phyloP scores from a whole-genome alignment of 2,329 filamentous ascomycete genomes.

The Hirsutella thompsonii region DNA sequence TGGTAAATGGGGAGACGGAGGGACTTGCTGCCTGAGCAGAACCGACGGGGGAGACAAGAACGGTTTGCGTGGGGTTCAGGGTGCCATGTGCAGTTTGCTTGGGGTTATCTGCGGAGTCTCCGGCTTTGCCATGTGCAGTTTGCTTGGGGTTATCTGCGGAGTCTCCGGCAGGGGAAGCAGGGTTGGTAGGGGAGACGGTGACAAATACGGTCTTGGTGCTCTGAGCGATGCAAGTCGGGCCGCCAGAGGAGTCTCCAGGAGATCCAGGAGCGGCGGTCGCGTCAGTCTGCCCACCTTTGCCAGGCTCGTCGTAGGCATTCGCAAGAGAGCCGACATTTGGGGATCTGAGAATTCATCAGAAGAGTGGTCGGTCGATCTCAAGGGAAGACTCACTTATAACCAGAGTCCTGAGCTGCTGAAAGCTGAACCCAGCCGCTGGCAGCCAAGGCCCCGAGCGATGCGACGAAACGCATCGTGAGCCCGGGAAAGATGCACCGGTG shows the following conservation, averaged over 20 bases:
- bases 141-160: conserved; percentile 7
- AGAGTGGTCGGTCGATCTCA: no score
- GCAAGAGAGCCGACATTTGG: conserved; percentile 5
- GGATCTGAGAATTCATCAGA: conserved; percentile 7
- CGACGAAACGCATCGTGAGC: conserved; percentile 24
- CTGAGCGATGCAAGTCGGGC: conserved; percentile 24
- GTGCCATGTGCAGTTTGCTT: conserved; percentile 9
- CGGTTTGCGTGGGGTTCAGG: conserved; percentile 12
- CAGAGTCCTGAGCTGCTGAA: conserved; percentile 17
- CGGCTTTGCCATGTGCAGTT: conserved; percentile 6
- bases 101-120: conserved; percentile 5
- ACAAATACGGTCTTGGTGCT: conserved; percentile 33
- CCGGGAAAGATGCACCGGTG: not conserved
- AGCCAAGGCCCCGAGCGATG: conserved; percentile 21
- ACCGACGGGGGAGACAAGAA: conserved; percentile 12
- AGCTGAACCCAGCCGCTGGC: conserved; percentile 20
- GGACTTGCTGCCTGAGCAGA: conserved; percentile 6
- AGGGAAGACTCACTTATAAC: conserved; percentile 20
- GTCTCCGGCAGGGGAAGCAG: conserved; percentile 7
- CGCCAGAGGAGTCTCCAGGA: conserved; percentile 2
- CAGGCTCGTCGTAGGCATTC: conserved; percentile 3
- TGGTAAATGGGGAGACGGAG: conserved; percentile 18
- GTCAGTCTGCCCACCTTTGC: conserved; percentile 1
- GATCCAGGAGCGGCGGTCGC: not conserved
- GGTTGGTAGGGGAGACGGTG: conserved; percentile 25